Evolutionary conservation across 331 rosid species (phyloP).

Genomic region (Pyrus hybrid): DNA sequence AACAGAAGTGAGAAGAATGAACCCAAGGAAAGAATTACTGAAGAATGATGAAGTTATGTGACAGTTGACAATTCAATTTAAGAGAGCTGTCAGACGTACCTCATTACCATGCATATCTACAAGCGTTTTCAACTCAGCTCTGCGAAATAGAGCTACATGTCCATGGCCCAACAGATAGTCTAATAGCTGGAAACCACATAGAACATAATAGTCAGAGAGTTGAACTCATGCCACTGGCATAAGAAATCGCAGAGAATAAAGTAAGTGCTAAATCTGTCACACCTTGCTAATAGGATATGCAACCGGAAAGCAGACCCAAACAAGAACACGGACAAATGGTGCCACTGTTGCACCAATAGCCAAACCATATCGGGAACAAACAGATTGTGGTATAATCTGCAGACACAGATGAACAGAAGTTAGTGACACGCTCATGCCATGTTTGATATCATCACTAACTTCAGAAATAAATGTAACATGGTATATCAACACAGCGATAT

Average conservation of each 20-base stretch:
- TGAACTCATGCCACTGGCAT: not conserved
- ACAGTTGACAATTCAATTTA: not conserved
- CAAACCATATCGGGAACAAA: slow-evolving; percentile 87
- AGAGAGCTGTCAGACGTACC: slow-evolving; percentile 36
- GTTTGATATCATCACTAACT: not conserved
- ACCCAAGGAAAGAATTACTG: not conserved
- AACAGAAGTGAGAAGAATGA: not conserved
- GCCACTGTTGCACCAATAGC: slow-evolving; percentile 83
- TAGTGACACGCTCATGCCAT: slow-evolving; percentile 1
- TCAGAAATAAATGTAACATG: not conserved
- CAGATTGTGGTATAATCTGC: slow-evolving; percentile 89
- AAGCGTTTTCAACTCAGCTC: slow-evolving; percentile 96
- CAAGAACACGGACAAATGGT: slow-evolving; percentile 81
- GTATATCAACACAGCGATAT: not conserved
- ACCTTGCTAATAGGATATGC: slow-evolving; percentile 99
- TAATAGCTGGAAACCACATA: slow-evolving; percentile 61
- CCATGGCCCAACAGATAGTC: slow-evolving; percentile 82
- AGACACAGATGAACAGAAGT: slow-evolving; percentile 13
- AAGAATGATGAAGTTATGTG: not conserved
- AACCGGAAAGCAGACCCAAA: slow-evolving; percentile 77
- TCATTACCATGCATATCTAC: slow-evolving; percentile 85
- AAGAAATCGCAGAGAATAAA: not conserved
- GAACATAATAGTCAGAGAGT: not conserved
- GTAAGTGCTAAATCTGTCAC: slow-evolving; percentile 1
- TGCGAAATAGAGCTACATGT: slow-evolving; percentile 72